phyloP scores from a whole-genome alignment of 208 protist species.

The Porcisia deanei region DNA sequence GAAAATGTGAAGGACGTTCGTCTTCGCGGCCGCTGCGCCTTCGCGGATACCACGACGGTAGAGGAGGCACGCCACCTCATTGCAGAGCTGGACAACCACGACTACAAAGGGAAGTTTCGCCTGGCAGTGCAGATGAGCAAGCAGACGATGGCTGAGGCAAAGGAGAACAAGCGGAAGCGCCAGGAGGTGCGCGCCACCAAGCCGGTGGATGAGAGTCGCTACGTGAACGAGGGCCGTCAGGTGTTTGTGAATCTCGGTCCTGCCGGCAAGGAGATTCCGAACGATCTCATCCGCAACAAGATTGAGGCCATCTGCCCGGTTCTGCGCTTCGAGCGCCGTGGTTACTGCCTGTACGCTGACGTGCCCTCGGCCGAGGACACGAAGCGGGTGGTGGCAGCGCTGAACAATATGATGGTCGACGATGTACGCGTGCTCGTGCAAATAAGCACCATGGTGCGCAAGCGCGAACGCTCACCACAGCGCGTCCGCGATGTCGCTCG shows the following conservation, averaged over 20 bases:
- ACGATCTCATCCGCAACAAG: conserved; percentile 32
- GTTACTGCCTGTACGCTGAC: conserved; percentile 65
- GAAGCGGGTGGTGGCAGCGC: conserved; percentile 34
- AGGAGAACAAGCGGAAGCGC: conserved; percentile 23
- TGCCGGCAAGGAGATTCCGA: conserved; percentile 32
- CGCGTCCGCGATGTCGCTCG: conserved; percentile 13
- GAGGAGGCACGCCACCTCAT: conserved; percentile 60
- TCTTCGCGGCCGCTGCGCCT: conserved; percentile 73
- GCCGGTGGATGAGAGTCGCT: neutral
- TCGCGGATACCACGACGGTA: conserved; percentile 54
- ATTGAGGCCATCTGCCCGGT: conserved; percentile 52
- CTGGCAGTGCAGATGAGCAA: conserved; percentile 62
- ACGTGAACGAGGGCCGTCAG: conserved; percentile 16
- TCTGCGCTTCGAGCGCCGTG: conserved; percentile 48
- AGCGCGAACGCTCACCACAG: conserved; percentile 23
- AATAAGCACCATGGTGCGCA: conserved; percentile 39
- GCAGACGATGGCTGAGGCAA: conserved; percentile 30
- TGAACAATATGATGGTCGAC: conserved; percentile 53
- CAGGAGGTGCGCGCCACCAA: conserved; percentile 12
- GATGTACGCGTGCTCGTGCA: conserved; percentile 60
- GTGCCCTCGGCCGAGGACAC: conserved; percentile 35
- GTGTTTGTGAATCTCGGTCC: conserved; percentile 72
- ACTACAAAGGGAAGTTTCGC: conserved; percentile 44
- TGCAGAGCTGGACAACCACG: conserved; percentile 38
- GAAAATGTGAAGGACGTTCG: conserved; percentile 39